Conservation (phyloP, 306 rosid species). For the Gleditsia sinensis region DNA sequence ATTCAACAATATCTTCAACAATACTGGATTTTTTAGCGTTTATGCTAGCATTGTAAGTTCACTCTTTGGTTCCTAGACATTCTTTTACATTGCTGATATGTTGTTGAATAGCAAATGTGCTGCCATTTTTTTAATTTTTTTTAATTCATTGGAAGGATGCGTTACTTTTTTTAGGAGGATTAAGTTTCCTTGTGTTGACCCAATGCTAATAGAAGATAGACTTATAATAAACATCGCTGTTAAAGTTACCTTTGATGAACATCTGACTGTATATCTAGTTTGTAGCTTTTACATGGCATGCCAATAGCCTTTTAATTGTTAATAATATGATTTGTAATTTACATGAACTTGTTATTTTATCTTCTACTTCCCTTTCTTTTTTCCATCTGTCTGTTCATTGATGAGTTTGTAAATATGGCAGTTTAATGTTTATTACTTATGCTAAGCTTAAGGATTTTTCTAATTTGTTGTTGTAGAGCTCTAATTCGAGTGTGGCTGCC, state of each 20-base stretch:
- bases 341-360: background rate
- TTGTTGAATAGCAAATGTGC: background rate
- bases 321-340: background rate
- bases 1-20: no score
- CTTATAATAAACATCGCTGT: background rate
- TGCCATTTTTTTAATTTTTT: background rate
- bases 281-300: no score
- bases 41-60: no score
- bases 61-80: no score
- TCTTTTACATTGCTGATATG: background rate
- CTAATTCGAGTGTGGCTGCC: no score
- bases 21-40: no score
- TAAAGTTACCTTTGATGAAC: background rate
- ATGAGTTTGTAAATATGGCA: background rate
- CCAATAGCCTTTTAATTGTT: background rate
- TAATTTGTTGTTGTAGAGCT: conserved; percentile 49
- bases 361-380: background rate
- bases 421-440: background rate
- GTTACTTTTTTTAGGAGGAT: background rate
- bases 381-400: background rate
- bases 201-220: background rate
- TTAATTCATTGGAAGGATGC: background rate
- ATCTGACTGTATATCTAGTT: background rate
- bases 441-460: conserved; percentile 27
- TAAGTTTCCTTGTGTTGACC: no score